Evolutionary conservation across 2,329 filamentous ascomycete genomes (phyloP), one percentile per base, ranked within the genome.

Genomic region (Colletotrichum sp.): DNA sequence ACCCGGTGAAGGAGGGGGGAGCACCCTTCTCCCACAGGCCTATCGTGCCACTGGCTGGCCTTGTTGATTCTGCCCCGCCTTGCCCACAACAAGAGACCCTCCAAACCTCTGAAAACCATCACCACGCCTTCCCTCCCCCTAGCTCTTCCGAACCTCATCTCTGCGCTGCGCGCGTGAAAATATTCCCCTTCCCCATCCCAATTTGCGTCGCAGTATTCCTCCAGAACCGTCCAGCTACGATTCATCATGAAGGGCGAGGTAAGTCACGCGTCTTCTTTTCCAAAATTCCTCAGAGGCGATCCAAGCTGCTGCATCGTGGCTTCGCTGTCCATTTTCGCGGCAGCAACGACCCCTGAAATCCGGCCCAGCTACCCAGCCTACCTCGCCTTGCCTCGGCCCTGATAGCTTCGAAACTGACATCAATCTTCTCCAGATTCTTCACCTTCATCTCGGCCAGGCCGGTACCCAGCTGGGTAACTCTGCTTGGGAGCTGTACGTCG

Each of bases 381-480:
- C 69, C 55, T 66, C 22, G 25, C 28, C 56, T 66, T 66, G 64
- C 67, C 52, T 66, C 62, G 74, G 66, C 58, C 56, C 64, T 16
- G 22, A 52, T 52, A 22, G 43, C 64, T 73, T 65, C 58, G 68
- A 52, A 61, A 56, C 36, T 78, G 22, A 71, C 22, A 22, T n/a
- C 25, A 58, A 39, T 72, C 28, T 10, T 52, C 74, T 66, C 69
- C 77, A 92, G 91, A 89, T 92, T 85, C 88, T 92, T 86, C 91
- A 92, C 86, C 86, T 92, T 83, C 91, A 92, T 84, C 84, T 92
- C 81, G 91, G 91, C 84, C 91, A 94, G 89, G 93, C 93, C 87
- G 93, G 93, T 87, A 91, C 89, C 83, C 93, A 94, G 91, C 91
- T 94, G 78, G 93, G 93, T 83, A 94, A 94, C 89, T 93, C 91